Base-by-base conservation (phyloP, 208 protist genomes). In the Acanthamoeba lenticulata region DNA sequence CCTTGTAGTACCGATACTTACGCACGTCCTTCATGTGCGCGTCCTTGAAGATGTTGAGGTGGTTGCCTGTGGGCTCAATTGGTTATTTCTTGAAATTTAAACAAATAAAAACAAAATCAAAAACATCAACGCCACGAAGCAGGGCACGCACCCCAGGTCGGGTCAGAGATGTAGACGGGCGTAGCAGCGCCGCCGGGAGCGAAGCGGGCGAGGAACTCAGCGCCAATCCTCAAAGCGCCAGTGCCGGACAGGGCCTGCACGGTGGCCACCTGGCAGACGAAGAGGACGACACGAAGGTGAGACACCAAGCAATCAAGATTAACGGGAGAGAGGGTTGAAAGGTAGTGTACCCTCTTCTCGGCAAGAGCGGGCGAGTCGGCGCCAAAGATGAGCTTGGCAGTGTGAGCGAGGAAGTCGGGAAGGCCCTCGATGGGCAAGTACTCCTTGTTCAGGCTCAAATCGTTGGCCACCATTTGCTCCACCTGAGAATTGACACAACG, bases 351-450 rank as follows among this genome's bases (percentile, higher is more conserved):
- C 42, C 97, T 77, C 19, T 88, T 88, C 38, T 96, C 96, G 11
- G 97, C 94, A 4, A 97, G 62, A 38, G 96, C 93, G 11, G 93
- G 44, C 47, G 97, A 94, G 32, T 96, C 92, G 29, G 97, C 96
- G 60, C 98, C 99, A 85, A 99, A 99, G 27, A 99, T 72, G 0
- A 99, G 57, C 81, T 97, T 96, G 38, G 98, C 83, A 13, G 98
- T 95, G 19, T 77, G 96, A 55, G 98, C 93, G 85, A 97, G 95
- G 94, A 99, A 99, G 7, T 94, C 96, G 6, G 95, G 65, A 69
- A 97, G 95, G 74, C 99, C 99, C 57, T 96, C 95, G 92, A 99
- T 99, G 62, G 99, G 98, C 2, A 99, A 94, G 97, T 99, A 99
- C 96, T 99, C 99, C 95, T 99, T 99, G 97, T 99, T 94, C n/a